Evolutionary conservation across 805 yeast species (phyloP).

Genomic region (Torulaspora quercuum): DNA sequence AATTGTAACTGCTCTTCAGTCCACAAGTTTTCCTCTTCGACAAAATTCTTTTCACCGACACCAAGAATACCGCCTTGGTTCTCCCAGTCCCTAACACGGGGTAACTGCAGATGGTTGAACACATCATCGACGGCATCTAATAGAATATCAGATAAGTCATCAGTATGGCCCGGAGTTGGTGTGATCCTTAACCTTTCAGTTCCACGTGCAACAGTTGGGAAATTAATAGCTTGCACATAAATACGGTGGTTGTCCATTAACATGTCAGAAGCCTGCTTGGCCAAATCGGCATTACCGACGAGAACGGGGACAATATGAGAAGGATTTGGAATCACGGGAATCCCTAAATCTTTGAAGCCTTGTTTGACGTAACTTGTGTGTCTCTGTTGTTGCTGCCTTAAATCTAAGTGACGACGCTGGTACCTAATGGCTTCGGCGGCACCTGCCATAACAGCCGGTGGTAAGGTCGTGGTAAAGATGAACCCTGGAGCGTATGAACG

Average conservation of each 20-base stretch:
- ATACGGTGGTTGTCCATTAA: conserved; percentile 79
- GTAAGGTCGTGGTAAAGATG: conserved; percentile 92
- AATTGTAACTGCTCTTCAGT: conserved; percentile 71
- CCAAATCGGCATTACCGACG: conserved; percentile 90
- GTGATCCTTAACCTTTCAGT: conserved; percentile 94
- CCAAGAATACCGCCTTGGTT: conserved; percentile 85
- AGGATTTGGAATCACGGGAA: conserved; percentile 97
- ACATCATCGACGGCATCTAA: conserved; percentile 77
- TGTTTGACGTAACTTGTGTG: conserved; percentile 83
- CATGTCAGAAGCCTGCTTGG: conserved; percentile 86
- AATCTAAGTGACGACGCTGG: conserved; percentile 71
- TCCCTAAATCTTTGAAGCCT: conserved; percentile 62
- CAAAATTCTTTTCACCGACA: conserved; percentile 59
- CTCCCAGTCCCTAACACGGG: conserved; percentile 76
- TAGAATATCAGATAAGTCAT: conserved; percentile 69
- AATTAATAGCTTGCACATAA: conserved; percentile 97
- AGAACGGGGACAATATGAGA: conserved; percentile 95
- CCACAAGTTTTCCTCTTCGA: conserved; percentile 71
- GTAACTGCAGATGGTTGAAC: conserved; percentile 68
- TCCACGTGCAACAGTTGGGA: conserved; percentile 96
- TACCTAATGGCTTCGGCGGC: conserved; percentile 81
- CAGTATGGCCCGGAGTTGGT: conserved; percentile 96
- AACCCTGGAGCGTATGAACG: conserved; percentile 97
- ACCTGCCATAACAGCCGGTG: conserved; percentile 98
- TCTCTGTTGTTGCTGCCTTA: conserved; percentile 79